Percentiles rank a stretch among this genome's conserved stretches.
These are phyloP conservation scores for Sarcodon sp. DNA, from an alignment of 768 basidiomycete species.

Conservation along the genomic window DNA sequence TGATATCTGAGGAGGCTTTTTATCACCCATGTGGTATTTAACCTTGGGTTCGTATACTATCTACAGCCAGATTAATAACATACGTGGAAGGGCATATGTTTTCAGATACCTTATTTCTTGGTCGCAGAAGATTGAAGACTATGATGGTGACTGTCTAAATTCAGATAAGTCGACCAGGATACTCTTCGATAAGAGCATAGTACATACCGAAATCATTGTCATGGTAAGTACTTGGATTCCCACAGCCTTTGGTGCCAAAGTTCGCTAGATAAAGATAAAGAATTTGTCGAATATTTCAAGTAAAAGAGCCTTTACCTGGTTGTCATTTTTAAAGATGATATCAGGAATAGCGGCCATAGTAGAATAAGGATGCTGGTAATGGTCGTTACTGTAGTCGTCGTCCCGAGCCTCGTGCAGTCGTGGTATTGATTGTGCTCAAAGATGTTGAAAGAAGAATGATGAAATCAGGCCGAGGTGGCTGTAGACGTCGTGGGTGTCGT, in stretches of 20 bases:
- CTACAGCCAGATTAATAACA: constrained; percentile 21
- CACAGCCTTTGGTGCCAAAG: constrained; percentile 73
- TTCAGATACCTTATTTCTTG: constrained; percentile 66
- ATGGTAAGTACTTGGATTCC: constrained; percentile 68
- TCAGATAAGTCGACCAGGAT: background rate
- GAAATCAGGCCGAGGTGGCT: too few species aligned
- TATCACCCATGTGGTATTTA: constrained; percentile 75
- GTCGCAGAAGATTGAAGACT: constrained; percentile 57
- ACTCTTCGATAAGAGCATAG: constrained; percentile 15
- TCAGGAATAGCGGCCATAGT: constrained; percentile 13
- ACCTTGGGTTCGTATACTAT: constrained; percentile 89
- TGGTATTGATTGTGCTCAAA: too few species aligned
- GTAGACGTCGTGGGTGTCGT: too few species aligned
- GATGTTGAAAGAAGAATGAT: too few species aligned
- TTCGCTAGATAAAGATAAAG: constrained; percentile 19
- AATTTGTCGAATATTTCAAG: too few species aligned
- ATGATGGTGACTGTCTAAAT: background rate
- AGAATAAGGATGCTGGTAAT: too few species aligned
- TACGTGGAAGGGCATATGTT: background rate
- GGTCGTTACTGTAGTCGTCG: too few species aligned
- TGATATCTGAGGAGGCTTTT: constrained; percentile 69
- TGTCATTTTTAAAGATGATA: constrained; percentile 13
- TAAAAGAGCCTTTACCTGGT: constrained; percentile 3
- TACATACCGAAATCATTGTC: constrained; percentile 49
- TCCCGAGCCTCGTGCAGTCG: too few species aligned